These are phyloP conservation scores for Lagerstroemia speciosa DNA, from an alignment of 345 rosid genomes.

Conservation along the genomic window DNA sequence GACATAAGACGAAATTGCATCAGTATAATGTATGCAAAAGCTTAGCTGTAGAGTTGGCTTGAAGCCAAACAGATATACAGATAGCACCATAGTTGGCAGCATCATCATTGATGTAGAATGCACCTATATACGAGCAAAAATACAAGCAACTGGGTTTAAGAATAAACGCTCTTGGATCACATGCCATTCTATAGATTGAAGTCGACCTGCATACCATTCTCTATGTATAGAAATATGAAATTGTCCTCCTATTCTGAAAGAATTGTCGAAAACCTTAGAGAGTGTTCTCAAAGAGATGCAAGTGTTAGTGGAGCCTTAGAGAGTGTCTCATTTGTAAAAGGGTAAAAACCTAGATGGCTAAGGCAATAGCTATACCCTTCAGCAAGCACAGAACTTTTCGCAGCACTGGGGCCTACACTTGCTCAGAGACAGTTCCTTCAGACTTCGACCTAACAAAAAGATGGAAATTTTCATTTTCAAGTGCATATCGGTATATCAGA, in stretches of 20 bases:
- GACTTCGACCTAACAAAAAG: background rate
- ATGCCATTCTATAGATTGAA: background rate
- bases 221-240: background rate
- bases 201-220: background rate
- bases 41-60: conserved; percentile 69
- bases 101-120: conserved; percentile 88
- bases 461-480: background rate
- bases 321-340: background rate
- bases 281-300: background rate
- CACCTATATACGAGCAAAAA: conserved; percentile 33
- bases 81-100: conserved; percentile 72
- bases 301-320: background rate
- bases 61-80: conserved; percentile 57
- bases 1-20: background rate
- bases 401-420: background rate
- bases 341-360: background rate
- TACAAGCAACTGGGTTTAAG: background rate
- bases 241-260: background rate
- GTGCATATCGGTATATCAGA: background rate
- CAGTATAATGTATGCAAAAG: background rate
- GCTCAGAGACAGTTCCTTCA: background rate
- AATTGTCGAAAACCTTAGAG: background rate
- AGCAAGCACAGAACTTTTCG: background rate
- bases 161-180: background rate
- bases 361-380: background rate